Base-by-base conservation (phyloP, 495 filamentous ascomycete species). In the Aeminium ludgeri region DNA sequence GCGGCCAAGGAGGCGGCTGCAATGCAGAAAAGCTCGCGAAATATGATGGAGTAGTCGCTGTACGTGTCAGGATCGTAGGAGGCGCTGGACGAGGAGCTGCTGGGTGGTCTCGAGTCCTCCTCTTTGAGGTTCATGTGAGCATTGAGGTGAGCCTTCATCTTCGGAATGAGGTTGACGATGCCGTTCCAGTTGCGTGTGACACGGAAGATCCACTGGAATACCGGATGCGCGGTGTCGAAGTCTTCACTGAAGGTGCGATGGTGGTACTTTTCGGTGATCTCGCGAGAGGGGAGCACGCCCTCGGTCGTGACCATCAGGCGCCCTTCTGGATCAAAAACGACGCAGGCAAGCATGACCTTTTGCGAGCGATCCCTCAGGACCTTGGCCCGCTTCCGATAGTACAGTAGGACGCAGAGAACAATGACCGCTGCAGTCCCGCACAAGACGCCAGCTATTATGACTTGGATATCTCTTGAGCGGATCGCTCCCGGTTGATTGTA, bases 181-280 rank as follows among this genome's bases (percentile, higher is more conserved):
- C 69, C 65, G 6, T 57, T 53, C 86, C 86, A 94, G 55, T 82
- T 73, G 17, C 75, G 69, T 28, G 78, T 79, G 10, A 81, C 80
- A 41, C 80, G 71, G 54, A 81, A 91, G 34, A 85, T 71, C 86
- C 86, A 93, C 20, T 85, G 73, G 56, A 89, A 94, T 10, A 83
- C 73, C 2, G 80, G 74, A 53, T 93, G 84, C 11, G 70, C 69
- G 30, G 76, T 74, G 27, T 73, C 74, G 49, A 94, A 84, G 20
- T 73, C 68, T 37, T 92, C 83, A 39, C 82, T 70, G 45, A 80
- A 78, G 2, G 73, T 75, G 69, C 76, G 50, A 57, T 83, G 80
- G 31, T 83, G 57, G 49, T 82, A 91, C 18, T 77, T 69, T 45
- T 78, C 76, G 0, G 82, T 86, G 41, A 94, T 80, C 54, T 85